phyloP scores from a whole-genome alignment of 495 filamentous ascomycete species.

The Talaromyces trachyspermus region DNA sequence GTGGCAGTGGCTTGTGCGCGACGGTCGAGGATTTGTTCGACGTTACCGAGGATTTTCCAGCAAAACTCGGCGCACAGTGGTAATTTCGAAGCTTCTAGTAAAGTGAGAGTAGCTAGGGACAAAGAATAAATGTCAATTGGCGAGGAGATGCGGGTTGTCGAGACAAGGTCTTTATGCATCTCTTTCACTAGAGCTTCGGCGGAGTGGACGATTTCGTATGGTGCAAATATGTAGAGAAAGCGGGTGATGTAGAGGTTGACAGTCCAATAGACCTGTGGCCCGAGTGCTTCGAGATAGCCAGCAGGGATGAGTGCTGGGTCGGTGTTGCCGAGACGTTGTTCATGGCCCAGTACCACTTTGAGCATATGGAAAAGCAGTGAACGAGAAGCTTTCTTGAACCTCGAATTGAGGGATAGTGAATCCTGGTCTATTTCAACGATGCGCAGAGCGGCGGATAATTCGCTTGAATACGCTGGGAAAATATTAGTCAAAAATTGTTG shows the following conservation, averaged over 20 bases:
- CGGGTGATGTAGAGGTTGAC: constrained; percentile 54
- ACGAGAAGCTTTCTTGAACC: constrained; percentile 5
- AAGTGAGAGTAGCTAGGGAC: constrained; percentile 57
- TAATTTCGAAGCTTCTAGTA: constrained; percentile 56
- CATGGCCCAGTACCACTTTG: neutral
- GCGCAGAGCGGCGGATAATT: constrained; percentile 4
- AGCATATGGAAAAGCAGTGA: constrained; percentile 5
- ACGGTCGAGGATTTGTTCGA: constrained; percentile 39
- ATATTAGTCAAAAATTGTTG: neutral
- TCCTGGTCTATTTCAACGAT: constrained; percentile 5
- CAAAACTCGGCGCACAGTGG: constrained; percentile 35
- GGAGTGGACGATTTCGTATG: constrained; percentile 54
- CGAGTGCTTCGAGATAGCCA: constrained; percentile 35
- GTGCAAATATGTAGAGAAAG: constrained; percentile 47
- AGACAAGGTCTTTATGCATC: constrained; percentile 42
- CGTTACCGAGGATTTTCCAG: constrained; percentile 36
- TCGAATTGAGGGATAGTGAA: neutral
- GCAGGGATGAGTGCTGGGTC: neutral
- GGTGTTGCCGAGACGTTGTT: constrained; percentile 4
- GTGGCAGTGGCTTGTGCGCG: constrained; percentile 23
- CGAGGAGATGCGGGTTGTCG: constrained; percentile 29
- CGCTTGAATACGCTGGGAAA: constrained; percentile 31
- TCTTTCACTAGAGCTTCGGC: constrained; percentile 52
- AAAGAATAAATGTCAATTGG: constrained; percentile 70
- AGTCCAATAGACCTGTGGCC: constrained; percentile 71